A percentile compares a stretch with the other conserved stretches of the same genome.
These are phyloP conservation scores for Skeletonema marinoi DNA, from an alignment of 108 stramenopile species.

Conservation along the genomic window DNA sequence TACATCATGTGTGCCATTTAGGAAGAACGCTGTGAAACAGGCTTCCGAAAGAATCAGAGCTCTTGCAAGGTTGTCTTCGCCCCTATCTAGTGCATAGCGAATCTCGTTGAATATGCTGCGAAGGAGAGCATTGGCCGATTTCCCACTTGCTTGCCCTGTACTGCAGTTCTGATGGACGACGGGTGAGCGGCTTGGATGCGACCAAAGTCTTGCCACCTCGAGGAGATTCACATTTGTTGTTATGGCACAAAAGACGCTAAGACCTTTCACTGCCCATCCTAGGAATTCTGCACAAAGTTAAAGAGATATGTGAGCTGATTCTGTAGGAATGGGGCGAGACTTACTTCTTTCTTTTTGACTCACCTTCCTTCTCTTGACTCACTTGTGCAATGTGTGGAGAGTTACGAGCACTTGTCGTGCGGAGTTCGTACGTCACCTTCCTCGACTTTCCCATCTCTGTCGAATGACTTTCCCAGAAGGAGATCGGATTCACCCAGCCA, in stretches of 20 bases:
- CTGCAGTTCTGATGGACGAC: background rate
- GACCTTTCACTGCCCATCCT: background rate
- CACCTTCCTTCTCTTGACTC: background rate
- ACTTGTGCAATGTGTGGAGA: background rate
- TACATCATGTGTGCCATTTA: background rate
- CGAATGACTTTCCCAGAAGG: too few relatives aligned
- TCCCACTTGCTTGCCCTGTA: background rate
- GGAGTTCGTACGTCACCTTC: background rate
- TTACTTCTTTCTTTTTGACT: too few relatives aligned
- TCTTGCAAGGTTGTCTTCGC: background rate
- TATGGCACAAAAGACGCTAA: background rate
- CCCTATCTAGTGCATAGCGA: background rate
- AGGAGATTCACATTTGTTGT: background rate
- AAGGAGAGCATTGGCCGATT: background rate
- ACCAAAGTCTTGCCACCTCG: background rate
- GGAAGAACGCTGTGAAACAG: background rate
- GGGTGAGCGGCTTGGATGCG: background rate
- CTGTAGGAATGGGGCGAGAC: too few relatives aligned
- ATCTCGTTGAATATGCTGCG: background rate
- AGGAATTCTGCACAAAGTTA: too few relatives aligned
- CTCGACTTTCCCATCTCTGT: background rate
- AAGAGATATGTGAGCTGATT: too few relatives aligned
- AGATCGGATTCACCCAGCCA: too few relatives aligned
- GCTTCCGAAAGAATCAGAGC: background rate
- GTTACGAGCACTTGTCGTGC: background rate